Evolutionary conservation across 2,329 filamentous ascomycete genomes (phyloP).

Genomic region (Arthrobotrys entomopaga): DNA sequence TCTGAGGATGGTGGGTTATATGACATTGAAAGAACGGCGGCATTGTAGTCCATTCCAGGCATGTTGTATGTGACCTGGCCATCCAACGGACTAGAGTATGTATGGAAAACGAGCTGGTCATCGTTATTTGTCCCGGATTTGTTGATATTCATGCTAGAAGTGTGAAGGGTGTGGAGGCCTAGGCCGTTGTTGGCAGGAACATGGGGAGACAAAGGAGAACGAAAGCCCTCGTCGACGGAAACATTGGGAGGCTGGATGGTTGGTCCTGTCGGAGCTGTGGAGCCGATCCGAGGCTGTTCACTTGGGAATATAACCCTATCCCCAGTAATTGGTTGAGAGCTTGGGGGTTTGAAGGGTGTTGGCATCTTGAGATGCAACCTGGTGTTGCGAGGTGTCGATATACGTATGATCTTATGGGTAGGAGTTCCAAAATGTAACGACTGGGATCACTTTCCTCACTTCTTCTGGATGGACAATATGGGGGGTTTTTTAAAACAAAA

Average conservation of each 20-base stretch:
- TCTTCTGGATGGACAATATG: background rate
- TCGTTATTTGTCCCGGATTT: conserved; percentile 35
- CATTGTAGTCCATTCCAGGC: conserved; percentile 34
- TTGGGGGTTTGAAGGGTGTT: conserved; percentile 44
- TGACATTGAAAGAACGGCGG: conserved; percentile 22
- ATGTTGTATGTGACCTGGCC: conserved; percentile 34
- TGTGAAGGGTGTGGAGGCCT: conserved; percentile 41
- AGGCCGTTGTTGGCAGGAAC: conserved; percentile 27
- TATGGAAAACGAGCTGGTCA: conserved; percentile 19
- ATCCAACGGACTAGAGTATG: conserved; percentile 32
- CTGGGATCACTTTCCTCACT: background rate
- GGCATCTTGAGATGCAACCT: conserved; percentile 41
- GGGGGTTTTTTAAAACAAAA: no score
- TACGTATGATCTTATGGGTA: no score
- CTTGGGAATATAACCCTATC: conserved; percentile 51
- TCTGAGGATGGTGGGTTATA: conserved; percentile 22
- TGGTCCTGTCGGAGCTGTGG: conserved; percentile 12
- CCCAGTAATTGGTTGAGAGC: conserved; percentile 44
- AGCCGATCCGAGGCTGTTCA: conserved; percentile 43
- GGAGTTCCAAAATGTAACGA: background rate
- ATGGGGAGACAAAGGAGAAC: conserved; percentile 20
- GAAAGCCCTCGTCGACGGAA: conserved; percentile 30
- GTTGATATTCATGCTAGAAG: conserved; percentile 14
- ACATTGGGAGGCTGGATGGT: conserved; percentile 18
- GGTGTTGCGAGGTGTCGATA: background rate